phyloP scores from a whole-genome alignment of 1,284 basidiomycete species.

The Boletus holoroseus region DNA sequence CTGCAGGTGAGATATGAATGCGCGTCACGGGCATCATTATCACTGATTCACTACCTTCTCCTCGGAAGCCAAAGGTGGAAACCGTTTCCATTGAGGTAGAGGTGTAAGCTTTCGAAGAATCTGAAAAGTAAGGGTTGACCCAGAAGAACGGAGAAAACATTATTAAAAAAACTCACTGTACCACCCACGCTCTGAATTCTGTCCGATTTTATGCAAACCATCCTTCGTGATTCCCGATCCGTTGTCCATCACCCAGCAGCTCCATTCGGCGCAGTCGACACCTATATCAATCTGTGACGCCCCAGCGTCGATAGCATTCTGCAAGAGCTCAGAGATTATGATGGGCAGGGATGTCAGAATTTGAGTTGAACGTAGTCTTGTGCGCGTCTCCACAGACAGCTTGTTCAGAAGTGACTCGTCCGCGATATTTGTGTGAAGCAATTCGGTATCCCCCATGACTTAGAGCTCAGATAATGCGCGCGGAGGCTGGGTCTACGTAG shows the following conservation, averaged over 20 bases:
- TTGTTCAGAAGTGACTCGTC: conserved; percentile 27
- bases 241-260: conserved; percentile 79
- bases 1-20: conserved; percentile 36
- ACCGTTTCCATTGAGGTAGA: conserved; percentile 44
- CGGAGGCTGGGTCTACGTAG: background rate
- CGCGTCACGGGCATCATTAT: conserved; percentile 4
- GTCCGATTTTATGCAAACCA: conserved; percentile 51
- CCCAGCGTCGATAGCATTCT: conserved; percentile 77
- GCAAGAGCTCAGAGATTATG: conserved; percentile 76
- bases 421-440: conserved; percentile 17
- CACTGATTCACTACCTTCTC: conserved; percentile 61
- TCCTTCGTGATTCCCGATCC: conserved; percentile 67
- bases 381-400: conserved; percentile 50
- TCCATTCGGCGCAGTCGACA: conserved; percentile 65
- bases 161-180: conserved; percentile 53
- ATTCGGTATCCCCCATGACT: background rate
- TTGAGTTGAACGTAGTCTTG: conserved; percentile 73
- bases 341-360: conserved; percentile 77
- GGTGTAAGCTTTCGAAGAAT: conserved; percentile 67
- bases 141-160: background rate
- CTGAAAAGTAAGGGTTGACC: conserved; percentile 33
- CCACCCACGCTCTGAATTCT: conserved; percentile 47
- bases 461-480: background rate
- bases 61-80: conserved; percentile 81
- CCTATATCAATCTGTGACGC: conserved; percentile 59